Base-by-base conservation (phyloP, 2,329 filamentous ascomycete genomes). In the Apiospora rasikravindrae region DNA sequence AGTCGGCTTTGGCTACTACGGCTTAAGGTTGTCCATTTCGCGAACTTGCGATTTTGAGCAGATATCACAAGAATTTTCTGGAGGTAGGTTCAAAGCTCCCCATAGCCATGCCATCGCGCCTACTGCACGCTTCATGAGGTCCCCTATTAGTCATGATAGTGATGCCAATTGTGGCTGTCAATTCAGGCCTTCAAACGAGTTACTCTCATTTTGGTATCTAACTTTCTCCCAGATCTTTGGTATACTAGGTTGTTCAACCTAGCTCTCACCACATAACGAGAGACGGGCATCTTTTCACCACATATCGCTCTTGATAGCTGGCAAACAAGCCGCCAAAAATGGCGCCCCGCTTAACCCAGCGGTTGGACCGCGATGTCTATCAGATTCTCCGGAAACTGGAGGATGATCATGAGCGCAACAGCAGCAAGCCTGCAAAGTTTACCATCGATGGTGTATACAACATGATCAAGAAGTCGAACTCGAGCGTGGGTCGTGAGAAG, bases 401-500 rank as follows among this genome's bases (percentile, higher is more conserved):
- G 71, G 92, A 94, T 73, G 89, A 92, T 69, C 83, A 87, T 67
- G 86, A 86, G 67, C 40, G 77, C 26, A 33, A 40, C 69, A 22
- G 45, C 22, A 57, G 72, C 40, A 81, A 81, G 24, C 79, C 80
- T 24, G 83, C 86, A 10, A 86, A 84, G 70, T 83, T 93, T 8
- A 91, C 89, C 1, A 85, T 92, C 4, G 82, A 87, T 2, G 82
- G 85, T 2, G 88, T 97, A 1, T 98, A 96, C 80, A 92, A 95
- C 51, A 90, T 89, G 72, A 94, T 98, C 74, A 94, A 95, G 77
- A 85, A 86, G 69, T 98, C 95, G 19, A 98, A 98, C 80, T 97
- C 95, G 0, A 95, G 93, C 76, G 83, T 98, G 29, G 94, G 93
- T 74, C 88, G 96, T 29, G 91, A 93, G 76, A 94, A 94, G 51